A percentile compares a stretch with the other conserved stretches of the same genome.
phyloP scores from a whole-genome alignment of 2,329 filamentous ascomycete species.

The Sphaerulina musiva region DNA sequence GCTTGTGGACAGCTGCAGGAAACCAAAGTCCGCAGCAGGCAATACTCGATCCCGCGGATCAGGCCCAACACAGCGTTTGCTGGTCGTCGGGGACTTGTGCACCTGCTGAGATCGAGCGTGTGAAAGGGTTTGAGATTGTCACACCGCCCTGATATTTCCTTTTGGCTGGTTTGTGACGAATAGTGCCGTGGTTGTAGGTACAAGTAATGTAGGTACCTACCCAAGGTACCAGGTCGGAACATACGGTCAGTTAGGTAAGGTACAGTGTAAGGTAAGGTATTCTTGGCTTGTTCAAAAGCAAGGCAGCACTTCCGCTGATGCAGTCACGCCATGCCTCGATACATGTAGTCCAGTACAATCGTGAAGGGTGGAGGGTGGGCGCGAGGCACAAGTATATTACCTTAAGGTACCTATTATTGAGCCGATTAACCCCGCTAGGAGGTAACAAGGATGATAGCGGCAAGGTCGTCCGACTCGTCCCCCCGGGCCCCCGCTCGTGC shows the following conservation, averaged over 20 bases:
- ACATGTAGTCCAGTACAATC: neutral
- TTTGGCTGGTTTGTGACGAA: neutral
- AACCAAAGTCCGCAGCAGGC: neutral
- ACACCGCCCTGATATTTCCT: slow-evolving; percentile 1
- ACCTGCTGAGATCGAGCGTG: neutral
- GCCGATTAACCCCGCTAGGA: neutral
- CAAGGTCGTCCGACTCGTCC: neutral
- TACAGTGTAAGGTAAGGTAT: neutral
- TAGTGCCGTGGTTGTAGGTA: neutral
- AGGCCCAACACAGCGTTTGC: neutral
- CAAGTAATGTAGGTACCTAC: too few species aligned
- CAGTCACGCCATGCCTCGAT: neutral
- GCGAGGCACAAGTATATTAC: neutral
- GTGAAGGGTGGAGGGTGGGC: too few species aligned
- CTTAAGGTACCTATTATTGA: neutral
- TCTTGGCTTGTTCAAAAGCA: neutral
- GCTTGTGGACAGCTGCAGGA: neutral
- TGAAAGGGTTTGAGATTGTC: neutral
- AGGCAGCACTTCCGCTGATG: slow-evolving; percentile 7
- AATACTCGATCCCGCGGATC: neutral
- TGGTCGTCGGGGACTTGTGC: neutral
- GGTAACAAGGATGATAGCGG: neutral
- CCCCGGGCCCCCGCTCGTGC: neutral
- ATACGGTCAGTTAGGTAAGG: neutral
- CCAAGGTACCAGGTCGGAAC: too few species aligned